Conservation (phyloP, 2,329 filamentous ascomycete genomes). For the Paradendryphiella salina region DNA sequence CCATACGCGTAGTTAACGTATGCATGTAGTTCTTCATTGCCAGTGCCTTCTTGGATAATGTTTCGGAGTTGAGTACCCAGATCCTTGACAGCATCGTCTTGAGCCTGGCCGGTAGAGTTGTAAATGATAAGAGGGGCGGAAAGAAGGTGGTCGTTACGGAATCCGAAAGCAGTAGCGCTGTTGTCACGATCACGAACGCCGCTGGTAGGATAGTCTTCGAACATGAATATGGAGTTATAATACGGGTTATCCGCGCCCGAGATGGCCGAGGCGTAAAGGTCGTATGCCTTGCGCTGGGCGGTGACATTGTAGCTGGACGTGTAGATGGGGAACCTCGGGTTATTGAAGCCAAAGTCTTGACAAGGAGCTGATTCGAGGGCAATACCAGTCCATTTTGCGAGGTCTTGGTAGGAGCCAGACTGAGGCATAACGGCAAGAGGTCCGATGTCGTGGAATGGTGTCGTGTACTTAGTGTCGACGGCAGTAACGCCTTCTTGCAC, state of each 20-base stretch:
- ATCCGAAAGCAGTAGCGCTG: constrained; percentile 30
- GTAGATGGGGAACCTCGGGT: constrained; percentile 32
- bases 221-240: constrained; percentile 55
- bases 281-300: constrained; percentile 46
- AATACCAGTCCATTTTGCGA: constrained; percentile 30
- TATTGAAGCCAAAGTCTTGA: constrained; percentile 33
- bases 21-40: constrained; percentile 25
- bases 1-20: constrained; percentile 47
- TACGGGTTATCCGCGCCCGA: constrained; percentile 30
- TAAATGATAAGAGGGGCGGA: constrained; percentile 28
- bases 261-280: constrained; percentile 45
- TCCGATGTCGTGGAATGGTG: constrained; percentile 24
- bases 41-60: constrained; percentile 24
- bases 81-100: constrained; percentile 17
- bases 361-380: constrained; percentile 31
- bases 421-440: constrained; percentile 18
- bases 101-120: constrained; percentile 6
- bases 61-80: constrained; percentile 26
- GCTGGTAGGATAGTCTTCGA: constrained; percentile 58
- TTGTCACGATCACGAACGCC: constrained; percentile 43
- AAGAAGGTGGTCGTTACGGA: constrained; percentile 46
- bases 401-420: constrained; percentile 27
- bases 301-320: constrained; percentile 38
- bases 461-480: constrained; percentile 26
- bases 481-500: constrained; percentile 30